Evolutionary conservation across 768 basidiomycete species (phyloP).

Genomic region (Kwoniella europaea): DNA sequence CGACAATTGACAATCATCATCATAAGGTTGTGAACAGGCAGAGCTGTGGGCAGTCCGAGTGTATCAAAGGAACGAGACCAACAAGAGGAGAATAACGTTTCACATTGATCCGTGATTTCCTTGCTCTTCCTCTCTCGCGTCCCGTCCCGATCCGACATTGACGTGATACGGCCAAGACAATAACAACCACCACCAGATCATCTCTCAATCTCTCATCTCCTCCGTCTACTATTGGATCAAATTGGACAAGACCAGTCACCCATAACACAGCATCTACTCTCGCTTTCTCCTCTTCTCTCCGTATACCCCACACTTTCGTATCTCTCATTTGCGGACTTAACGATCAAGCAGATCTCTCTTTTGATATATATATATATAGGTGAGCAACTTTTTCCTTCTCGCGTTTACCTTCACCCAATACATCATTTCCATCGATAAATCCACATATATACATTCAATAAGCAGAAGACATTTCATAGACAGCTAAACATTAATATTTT

Average conservation of each 20-base stretch:
- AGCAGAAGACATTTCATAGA: too few species aligned
- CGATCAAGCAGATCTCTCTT: neutral
- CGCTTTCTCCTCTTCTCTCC: neutral
- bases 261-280: slow-evolving; percentile 2
- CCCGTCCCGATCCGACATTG: slow-evolving; percentile 12
- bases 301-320: slow-evolving; percentile 1
- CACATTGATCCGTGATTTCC: neutral
- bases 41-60: neutral
- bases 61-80: neutral
- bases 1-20: too few species aligned
- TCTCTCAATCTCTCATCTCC: neutral
- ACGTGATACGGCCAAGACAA: neutral
- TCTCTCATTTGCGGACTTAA: neutral
- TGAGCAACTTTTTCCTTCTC: neutral
- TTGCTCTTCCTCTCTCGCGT: neutral
- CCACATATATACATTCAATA: too few species aligned
- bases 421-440: neutral
- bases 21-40: neutral
- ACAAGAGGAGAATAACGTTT: neutral
- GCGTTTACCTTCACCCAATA: neutral
- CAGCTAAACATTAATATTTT: too few species aligned
- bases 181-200: neutral
- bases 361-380: neutral
- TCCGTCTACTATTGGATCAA: neutral
- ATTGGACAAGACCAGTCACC: neutral